Conservation (phyloP, 2,329 filamentous ascomycete genomes). For the Monosporascus sp. region DNA sequence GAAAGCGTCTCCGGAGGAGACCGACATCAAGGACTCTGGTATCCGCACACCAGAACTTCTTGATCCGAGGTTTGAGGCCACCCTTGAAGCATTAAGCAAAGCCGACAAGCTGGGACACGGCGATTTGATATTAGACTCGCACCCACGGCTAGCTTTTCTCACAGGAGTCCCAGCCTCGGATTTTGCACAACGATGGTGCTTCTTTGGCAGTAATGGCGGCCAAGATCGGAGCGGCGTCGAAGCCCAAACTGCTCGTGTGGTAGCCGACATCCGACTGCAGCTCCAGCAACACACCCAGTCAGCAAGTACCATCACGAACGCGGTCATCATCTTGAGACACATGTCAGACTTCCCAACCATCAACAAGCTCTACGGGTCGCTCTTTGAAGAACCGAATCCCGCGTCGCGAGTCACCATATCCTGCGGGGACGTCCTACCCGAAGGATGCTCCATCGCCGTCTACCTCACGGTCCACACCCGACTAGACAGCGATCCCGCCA, state of each 20-base stretch:
- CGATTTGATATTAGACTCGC: not conserved
- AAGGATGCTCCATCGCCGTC: slow-evolving; percentile 55
- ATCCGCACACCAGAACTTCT: slow-evolving; percentile 60
- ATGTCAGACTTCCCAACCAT: slow-evolving; percentile 75
- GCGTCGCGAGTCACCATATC: slow-evolving; percentile 81
- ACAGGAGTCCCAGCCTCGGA: not conserved
- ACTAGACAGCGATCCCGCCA: slow-evolving; percentile 5
- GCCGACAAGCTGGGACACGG: slow-evolving; percentile 1
- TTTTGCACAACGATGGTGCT: slow-evolving; percentile 29
- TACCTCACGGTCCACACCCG: slow-evolving; percentile 38
- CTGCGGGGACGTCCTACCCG: slow-evolving; percentile 62
- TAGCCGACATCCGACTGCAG: slow-evolving; percentile 37
- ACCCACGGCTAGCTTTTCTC: slow-evolving; percentile 6
- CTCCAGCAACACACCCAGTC: slow-evolving; percentile 32
- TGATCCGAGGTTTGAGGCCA: slow-evolving; percentile 53
- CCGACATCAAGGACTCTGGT: slow-evolving; percentile 3
- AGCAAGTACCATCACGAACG: slow-evolving; percentile 44
- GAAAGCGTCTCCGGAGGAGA: slow-evolving; percentile 6
- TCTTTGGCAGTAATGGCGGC: slow-evolving; percentile 24
- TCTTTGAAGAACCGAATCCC: slow-evolving; percentile 75
- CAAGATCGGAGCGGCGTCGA: slow-evolving; percentile 28
- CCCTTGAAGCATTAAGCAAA: slow-evolving; percentile 31
- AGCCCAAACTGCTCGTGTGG: slow-evolving; percentile 43
- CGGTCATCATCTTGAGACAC: slow-evolving; percentile 64
- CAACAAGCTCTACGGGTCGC: slow-evolving; percentile 68